Base-by-base conservation (phyloP, 148 eudicot species). In the Fallopia convolvulus region DNA sequence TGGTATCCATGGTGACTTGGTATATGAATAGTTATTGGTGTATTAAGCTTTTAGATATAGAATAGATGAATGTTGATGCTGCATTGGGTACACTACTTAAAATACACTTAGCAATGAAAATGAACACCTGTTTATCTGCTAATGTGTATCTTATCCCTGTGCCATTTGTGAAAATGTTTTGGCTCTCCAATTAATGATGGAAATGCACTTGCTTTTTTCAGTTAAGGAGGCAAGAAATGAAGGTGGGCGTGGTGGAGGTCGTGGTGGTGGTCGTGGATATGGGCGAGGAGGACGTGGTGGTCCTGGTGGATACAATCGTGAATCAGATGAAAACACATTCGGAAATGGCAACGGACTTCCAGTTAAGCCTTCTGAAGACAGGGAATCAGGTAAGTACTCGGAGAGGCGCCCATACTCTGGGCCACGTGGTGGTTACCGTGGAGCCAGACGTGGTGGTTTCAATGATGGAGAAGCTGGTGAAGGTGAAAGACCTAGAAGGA, bases 381-480 rank as follows among this genome's bases (percentile, higher is more conserved):
- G 91, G 79, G 92, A 87, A 46, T 70, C 77, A 5, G 86, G 81
- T 7, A 91, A 75, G 86, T 73, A 82, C 20, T 79, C 79, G 74
- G 92, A 86, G 65, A 82, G 85, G 52, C 91, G 90, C 53, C 77
- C 66, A 17, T 88, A 77, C 83, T 79, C 75, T 79, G 88, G 88
- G 39, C 75, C 88, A 40, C 91, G 90, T 75, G 87, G 86, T 53
- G 89, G 82, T 71, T 86, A 33, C 39, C 91, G 90, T 55, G 97
- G 92, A 40, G 93, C 87, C 72, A 86, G 93, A 33, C 93, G 93
- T 77, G 95, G 95, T 74, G 89, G 90, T 74, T 90, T 78, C 56
- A 81, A 74, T 65, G 88, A 90, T 79, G 94, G 92, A 9, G 95
- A 94, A 61, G 78, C 15, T 75, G 80, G 58, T 4, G 97, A 94